Evolutionary conservation across 1,284 basidiomycete species (phyloP), one percentile per base, ranked within the genome.

Genomic region (Puccinia hordei): DNA sequence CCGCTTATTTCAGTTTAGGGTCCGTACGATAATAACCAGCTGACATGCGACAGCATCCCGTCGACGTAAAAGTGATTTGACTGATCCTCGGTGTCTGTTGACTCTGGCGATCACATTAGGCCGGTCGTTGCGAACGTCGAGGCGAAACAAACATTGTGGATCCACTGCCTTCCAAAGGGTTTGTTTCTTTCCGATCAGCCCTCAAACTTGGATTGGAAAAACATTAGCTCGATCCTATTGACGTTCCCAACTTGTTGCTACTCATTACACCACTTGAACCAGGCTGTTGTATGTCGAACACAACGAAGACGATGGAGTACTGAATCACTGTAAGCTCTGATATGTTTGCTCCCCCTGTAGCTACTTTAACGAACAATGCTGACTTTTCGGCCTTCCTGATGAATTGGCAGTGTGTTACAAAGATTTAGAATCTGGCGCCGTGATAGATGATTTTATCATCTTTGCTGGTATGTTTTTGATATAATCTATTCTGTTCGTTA

Each of bases 401-500:
- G 17, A 30, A 19, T 17, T 35, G 61, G 61, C 41, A 63, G 82
- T 84, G 81, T 82, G 81, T 65, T 85, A 82, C 82, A 83, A 82
- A 66, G 83, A 84, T 80, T 81, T 84, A 30, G 81, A 83, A 49
- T 77, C 81, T 33, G 80, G 82, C 74, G 38, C 81, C 19, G 71
- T 81, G 38, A 73, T 83, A 51, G 82, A 83, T 71, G 82, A 85
- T 81, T 81, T 85, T 55, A 84, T 84, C 82, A 81, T 84, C 73
- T 85, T 84, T 78, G 82, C 82, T 12, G 83, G 83, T 53, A 82
- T 53, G 78, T 27, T 17, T 27, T 51, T 22, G 44, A 44, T 13
- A 13, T n/a, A 3, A 4, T 46, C 1, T 51, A 1, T 55, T 12
- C 3, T 1, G 5, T 51, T 41, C 19, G 22, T 10, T 8, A n/a